Evolutionary conservation across 495 filamentous ascomycete species (phyloP).

Genomic region (Cladorrhinum samala): DNA sequence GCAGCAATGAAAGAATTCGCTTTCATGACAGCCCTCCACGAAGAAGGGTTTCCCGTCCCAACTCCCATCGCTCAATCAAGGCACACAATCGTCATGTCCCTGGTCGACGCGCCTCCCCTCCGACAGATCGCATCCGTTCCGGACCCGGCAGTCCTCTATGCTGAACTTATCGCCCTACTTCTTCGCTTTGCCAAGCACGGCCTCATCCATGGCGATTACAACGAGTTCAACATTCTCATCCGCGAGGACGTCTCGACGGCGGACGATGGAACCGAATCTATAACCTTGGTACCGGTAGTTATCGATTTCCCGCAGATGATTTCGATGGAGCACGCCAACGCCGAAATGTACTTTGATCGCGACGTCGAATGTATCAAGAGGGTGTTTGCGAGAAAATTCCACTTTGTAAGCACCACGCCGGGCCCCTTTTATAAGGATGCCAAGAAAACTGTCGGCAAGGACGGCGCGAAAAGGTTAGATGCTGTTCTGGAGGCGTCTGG

Average conservation of each 20-base stretch:
- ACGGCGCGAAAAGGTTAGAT: constrained; percentile 65
- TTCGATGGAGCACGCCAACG: constrained; percentile 88
- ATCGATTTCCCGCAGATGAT: constrained; percentile 99
- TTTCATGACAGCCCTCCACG: constrained; percentile 79
- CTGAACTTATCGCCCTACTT: constrained; percentile 81
- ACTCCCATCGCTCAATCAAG: constrained; percentile 78
- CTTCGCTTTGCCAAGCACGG: constrained; percentile 78
- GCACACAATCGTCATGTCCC: constrained; percentile 91
- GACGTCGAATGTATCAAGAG: constrained; percentile 91
- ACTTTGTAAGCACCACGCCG: constrained; percentile 72
- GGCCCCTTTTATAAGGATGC: constrained; percentile 84
- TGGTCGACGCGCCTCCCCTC: constrained; percentile 84
- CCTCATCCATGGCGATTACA: constrained; percentile 97
- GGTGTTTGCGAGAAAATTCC: constrained; percentile 84
- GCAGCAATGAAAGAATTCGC: constrained; percentile 88
- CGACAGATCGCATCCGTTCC: constrained; percentile 75
- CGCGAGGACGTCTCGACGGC: constrained; percentile 52
- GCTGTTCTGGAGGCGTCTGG: constrained; percentile 87
- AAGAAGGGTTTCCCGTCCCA: constrained; percentile 84
- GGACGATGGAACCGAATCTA: constrained; percentile 7
- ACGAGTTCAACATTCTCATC: constrained; percentile 97
- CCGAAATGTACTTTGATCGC: constrained; percentile 90
- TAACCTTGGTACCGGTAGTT: constrained; percentile 59
- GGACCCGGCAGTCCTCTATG: constrained; percentile 74
- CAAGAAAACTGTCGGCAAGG: constrained; percentile 62